phyloP scores from a whole-genome alignment of 169 alveolate genomes.

The Plasmodium berghei region DNA sequence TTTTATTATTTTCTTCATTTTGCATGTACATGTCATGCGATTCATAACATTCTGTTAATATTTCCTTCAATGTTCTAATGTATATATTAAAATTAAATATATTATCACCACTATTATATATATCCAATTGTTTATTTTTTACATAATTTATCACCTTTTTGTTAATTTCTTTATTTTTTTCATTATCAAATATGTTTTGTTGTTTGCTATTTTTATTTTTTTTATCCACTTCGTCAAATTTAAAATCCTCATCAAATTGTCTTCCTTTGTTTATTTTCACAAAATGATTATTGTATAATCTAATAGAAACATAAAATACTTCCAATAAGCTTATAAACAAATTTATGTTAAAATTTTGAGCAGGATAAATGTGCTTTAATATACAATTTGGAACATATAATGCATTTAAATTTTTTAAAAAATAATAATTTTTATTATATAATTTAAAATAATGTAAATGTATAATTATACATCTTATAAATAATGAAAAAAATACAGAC shows the following conservation, averaged over 20 bases:
- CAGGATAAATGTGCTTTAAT: constrained; percentile 10
- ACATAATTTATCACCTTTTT: not conserved
- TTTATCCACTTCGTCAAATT: not conserved
- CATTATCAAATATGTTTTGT: not conserved
- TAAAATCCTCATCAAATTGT: not conserved
- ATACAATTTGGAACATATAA: constrained; percentile 41
- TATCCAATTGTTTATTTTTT: not conserved
- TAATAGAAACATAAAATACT: constrained; percentile 26
- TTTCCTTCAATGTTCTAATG: constrained; percentile 31
- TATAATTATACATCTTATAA: constrained; percentile 13
- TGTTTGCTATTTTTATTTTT: not conserved
- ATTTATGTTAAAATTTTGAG: constrained; percentile 39
- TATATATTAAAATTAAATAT: constrained; percentile 3
- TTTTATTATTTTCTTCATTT: constrained; percentile 21
- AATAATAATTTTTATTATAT: constrained; percentile 10
- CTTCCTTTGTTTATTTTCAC: not conserved
- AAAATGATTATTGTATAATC: constrained; percentile 51
- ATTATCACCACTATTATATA: not conserved
- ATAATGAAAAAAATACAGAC: constrained; percentile 47
- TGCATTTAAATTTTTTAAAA: constrained; percentile 26
- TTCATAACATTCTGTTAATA: constrained; percentile 49
- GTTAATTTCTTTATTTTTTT: not conserved
- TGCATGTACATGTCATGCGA: constrained; percentile 42
- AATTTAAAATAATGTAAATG: constrained; percentile 52
- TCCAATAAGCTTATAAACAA: constrained; percentile 43